These are phyloP conservation scores for sorghum (Sorghum bicolor) DNA, from an alignment of 176 grass and related monocot genomes.

Conservation along the genomic window Sorghum_bicolor_NCBIv3 NC_012879.2:3258001-3258500, in stretches of 20 bases:
- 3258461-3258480: too few species aligned
- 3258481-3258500: too few species aligned
- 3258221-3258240: background rate
- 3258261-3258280: background rate
- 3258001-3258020: conserved; percentile 45
- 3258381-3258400: too few species aligned
- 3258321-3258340: too few species aligned
- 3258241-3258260: background rate
- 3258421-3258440: too few species aligned
- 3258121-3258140: background rate
- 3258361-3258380: too few species aligned
- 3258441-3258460: too few species aligned
- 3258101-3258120: conserved; percentile 12
- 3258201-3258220: background rate
- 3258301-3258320: background rate
- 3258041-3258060: conserved; percentile 15
- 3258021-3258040: conserved; percentile 44
- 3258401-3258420: too few species aligned
- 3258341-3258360: too few species aligned
- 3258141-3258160: background rate
- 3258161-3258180: conserved; percentile 41
- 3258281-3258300: background rate
- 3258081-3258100: conserved; percentile 26
- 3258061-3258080: conserved; percentile 21
- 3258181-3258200: conserved; percentile 47